Conservation (phyloP, 208 protist genomes). For the Trypanosoma avium region DNA sequence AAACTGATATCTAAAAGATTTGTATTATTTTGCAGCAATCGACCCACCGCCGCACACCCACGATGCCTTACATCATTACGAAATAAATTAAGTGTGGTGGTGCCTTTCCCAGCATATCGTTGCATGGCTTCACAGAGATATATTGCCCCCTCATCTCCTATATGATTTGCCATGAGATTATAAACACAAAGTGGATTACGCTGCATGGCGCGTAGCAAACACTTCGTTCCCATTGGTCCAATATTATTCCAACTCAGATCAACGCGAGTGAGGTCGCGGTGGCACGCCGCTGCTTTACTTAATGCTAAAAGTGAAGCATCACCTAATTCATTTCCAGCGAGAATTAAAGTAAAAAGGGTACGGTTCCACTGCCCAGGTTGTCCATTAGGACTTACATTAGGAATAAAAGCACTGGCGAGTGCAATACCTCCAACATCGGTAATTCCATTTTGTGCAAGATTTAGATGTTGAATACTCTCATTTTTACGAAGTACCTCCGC, state of each 20-base stretch:
- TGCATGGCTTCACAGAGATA: conserved; percentile 70
- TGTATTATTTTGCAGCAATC: conserved; percentile 54
- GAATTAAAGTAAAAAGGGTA: conserved; percentile 65
- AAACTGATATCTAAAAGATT: conserved; percentile 73
- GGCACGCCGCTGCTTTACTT: conserved; percentile 83
- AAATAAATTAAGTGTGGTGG: conserved; percentile 75
- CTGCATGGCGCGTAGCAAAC: conserved; percentile 70
- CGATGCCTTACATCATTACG: conserved; percentile 65
- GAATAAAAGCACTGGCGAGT: conserved; percentile 82
- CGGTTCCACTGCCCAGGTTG: conserved; percentile 87
- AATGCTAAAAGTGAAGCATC: conserved; percentile 85
- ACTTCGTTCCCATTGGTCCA: conserved; percentile 78
- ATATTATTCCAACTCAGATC: conserved; percentile 84
- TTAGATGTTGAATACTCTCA: conserved; percentile 56
- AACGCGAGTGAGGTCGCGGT: conserved; percentile 70
- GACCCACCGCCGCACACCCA: conserved; percentile 66
- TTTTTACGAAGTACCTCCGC: conserved; percentile 71
- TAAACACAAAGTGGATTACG: conserved; percentile 78
- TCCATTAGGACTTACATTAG: conserved; percentile 72
- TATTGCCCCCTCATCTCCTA: conserved; percentile 70
- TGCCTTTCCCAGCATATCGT: conserved; percentile 59
- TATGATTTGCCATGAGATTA: conserved; percentile 64
- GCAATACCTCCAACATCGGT: conserved; percentile 84
- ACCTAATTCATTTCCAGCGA: conserved; percentile 64
- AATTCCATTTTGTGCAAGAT: conserved; percentile 79